A percentile compares a stretch with the other conserved stretches of the same genome.
Evolutionary conservation across 2,329 filamentous ascomycete species (phyloP).

Genomic region (Botrytis deweyae): DNA sequence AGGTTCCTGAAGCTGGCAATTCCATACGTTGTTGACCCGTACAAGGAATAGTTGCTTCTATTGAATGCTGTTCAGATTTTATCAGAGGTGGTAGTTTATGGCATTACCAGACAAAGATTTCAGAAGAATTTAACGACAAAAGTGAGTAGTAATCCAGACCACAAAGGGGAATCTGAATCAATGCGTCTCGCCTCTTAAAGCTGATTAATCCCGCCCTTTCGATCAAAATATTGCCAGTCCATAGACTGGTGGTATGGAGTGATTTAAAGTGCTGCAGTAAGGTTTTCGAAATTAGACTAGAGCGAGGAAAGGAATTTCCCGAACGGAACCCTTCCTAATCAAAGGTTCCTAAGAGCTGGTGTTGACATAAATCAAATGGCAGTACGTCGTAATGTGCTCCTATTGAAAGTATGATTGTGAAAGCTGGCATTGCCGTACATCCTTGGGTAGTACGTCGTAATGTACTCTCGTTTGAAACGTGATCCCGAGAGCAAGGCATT

Average conservation of each 20-base stretch:
- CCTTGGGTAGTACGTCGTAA: background rate
- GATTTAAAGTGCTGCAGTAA: no score
- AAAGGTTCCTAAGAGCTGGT: background rate
- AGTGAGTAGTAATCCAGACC: background rate
- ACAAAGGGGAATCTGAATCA: background rate
- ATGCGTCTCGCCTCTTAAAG: background rate
- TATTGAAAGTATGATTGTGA: background rate
- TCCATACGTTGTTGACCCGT: background rate
- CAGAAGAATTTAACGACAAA: background rate
- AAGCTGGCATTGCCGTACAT: background rate
- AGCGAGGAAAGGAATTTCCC: background rate
- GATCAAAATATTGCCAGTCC: no score
- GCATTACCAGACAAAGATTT: background rate
- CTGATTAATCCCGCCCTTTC: no score
- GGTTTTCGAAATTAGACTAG: background rate
- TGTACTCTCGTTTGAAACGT: background rate
- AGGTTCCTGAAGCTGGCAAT: background rate
- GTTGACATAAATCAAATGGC: background rate
- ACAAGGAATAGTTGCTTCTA: background rate
- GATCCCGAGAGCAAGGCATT: background rate
- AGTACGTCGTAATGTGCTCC: background rate
- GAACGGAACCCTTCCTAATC: background rate
- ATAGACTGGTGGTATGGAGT: no score
- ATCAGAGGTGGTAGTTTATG: background rate
- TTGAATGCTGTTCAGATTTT: background rate